Evolutionary conservation across 1,139 yeast species (phyloP).

Genomic region (Pichia sp.): DNA sequence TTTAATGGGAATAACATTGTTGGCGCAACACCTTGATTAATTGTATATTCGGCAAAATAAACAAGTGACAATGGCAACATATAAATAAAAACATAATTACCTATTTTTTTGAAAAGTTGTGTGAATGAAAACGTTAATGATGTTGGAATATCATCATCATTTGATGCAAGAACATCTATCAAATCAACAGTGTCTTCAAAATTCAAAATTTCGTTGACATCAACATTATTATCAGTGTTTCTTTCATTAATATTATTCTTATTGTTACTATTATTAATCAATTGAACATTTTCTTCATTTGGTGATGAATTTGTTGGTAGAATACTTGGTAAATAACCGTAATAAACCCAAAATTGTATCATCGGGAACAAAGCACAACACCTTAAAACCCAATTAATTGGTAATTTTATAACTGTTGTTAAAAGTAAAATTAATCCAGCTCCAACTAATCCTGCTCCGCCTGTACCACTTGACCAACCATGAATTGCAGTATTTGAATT

Average conservation of each 20-base stretch:
- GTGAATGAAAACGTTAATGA: neutral
- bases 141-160: neutral
- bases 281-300: neutral
- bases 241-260: neutral
- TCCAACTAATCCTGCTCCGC: constrained; percentile 88
- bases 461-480: constrained; percentile 93
- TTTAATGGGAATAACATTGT: constrained; percentile 73
- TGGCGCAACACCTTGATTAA: constrained; percentile 89
- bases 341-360: constrained; percentile 35
- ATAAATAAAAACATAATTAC: constrained; percentile 55
- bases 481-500: constrained; percentile 42
- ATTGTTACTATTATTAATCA: neutral
- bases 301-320: neutral
- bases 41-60: constrained; percentile 78
- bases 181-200: neutral
- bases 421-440: constrained; percentile 50
- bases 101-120: constrained; percentile 30
- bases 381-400: constrained; percentile 40
- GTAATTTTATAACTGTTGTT: constrained; percentile 47
- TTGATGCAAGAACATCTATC: neutral
- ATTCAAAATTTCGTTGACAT: neutral
- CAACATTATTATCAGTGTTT: neutral
- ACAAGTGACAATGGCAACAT: constrained; percentile 82
- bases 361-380: constrained; percentile 44
- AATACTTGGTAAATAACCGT: constrained; percentile 32